Evolutionary conservation across 2,329 filamentous ascomycete genomes (phyloP), one percentile per base, ranked within the genome.

Genomic region (Fonsecaea nubica): DNA sequence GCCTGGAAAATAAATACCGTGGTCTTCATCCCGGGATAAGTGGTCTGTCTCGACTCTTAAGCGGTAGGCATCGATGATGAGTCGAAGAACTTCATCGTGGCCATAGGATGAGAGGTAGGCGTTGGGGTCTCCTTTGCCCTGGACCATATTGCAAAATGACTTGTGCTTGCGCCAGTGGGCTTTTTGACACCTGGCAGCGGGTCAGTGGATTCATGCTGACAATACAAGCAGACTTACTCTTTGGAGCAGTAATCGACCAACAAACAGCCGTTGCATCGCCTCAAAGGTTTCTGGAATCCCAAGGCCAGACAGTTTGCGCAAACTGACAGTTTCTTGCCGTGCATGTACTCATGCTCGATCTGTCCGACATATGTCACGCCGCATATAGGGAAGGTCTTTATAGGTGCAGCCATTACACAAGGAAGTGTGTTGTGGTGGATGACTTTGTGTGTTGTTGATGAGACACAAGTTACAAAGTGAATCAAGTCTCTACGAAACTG

Each of bases 61-160:
- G 3, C 75, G 74, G 58, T 76, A 76, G 13, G 72, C 71, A 64
- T 76, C 75, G 38, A 75, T 71, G 18, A 76, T 62, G 54, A 73
- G 64, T 18, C 69, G 62, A 38, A 72, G 70, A 7, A 67, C 71
- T 36, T 72, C 69, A 40, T 74, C 68, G 35, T 71, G 70, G 48
- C 56, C 64, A 10, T 74, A 64, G 7, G 66, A 68, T 7, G 72
- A 69, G 1, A 76, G 56, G 36, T 74, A 76, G 21, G 63, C 64
- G 42, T 70, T 71, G 25, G 65, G 67, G 5, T 57, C 61, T 18
- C 71, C 70, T 62, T 73, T 73, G 33, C 71, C 72, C 56, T 69
- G 71, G 4, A 67, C 71, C 33, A 72, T 58, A 38, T 72, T 62
- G 64, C 74, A 75, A 40, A 71, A 69, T 13, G 60, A 56, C 40